phyloP scores from a whole-genome alignment of 495 filamentous ascomycete species.

The Cryomyces minteri region DNA sequence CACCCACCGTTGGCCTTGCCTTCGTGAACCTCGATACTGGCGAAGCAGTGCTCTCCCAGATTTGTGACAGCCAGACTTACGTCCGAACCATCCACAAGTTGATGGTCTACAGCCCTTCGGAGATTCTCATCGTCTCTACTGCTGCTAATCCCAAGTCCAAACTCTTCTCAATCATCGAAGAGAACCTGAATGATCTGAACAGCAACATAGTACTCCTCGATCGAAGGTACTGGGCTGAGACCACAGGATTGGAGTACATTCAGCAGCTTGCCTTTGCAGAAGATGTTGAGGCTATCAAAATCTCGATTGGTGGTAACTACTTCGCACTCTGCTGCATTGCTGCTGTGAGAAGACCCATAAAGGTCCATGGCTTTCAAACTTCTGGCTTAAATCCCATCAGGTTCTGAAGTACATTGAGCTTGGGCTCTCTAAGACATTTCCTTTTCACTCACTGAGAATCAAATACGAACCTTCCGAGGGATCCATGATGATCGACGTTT shows the following conservation, averaged over 20 bases:
- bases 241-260: constrained; percentile 57
- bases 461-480: constrained; percentile 79
- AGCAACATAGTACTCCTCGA: constrained; percentile 45
- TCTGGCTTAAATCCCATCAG: constrained; percentile 24
- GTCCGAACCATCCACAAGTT: constrained; percentile 70
- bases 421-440: constrained; percentile 43
- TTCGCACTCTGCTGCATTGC: constrained; percentile 81
- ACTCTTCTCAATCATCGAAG: constrained; percentile 54
- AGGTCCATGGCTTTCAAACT: not conserved
- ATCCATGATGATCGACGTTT: constrained; percentile 84
- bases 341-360: constrained; percentile 38
- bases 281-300: constrained; percentile 60
- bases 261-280: constrained; percentile 57
- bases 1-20: constrained; percentile 75
- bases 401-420: constrained; percentile 67
- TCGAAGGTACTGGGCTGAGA: constrained; percentile 80
- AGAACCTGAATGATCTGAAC: constrained; percentile 37
- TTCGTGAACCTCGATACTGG: constrained; percentile 72
- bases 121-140: constrained; percentile 53
- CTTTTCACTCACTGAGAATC: constrained; percentile 62
- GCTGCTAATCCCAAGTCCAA: constrained; percentile 54
- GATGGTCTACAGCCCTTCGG: constrained; percentile 54
- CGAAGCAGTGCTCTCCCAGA: constrained; percentile 73
- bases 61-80: constrained; percentile 79
- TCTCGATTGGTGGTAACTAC: constrained; percentile 65